Evolutionary conservation across 1,139 yeast genomes (phyloP), one percentile per base, ranked within the genome.

Genomic region (Nakaseomyces uthaithaninus): DNA sequence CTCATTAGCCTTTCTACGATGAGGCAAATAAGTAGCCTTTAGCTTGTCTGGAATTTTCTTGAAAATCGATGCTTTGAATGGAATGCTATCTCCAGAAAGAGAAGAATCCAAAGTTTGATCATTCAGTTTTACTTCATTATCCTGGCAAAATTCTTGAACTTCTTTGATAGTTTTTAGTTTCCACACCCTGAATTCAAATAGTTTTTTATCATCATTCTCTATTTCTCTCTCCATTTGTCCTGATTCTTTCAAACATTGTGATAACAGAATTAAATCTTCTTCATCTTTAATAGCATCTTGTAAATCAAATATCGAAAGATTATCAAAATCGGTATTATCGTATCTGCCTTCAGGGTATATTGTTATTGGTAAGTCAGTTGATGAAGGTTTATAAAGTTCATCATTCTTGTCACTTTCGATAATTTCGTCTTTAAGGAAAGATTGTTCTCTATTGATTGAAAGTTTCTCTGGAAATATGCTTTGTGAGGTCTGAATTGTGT

Each of bases 21-120:
- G 95, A 2, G 94, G 93, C 41, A 89, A 67, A 53, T 86, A 89
- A 44, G 75, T 82, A 9, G 75, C 67, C 57, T 89, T 89, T 40
- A 78, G 73, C 0, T 75, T 69, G 50, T 86, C 95, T 0, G 81
- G 74, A 30, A 86, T 78, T 58, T 82, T 83, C 40, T 65, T 65
- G 57, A 80, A 85, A 0, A 95, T 95, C 44, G 80, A 77, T 36
- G 89, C 77, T 53, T 77, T 74, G 55, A 84, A 82, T 1, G 86
- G 69, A 0, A 87, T 87, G 0, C 80, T 65, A 0, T 49, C 38
- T 35, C 74, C 75, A 39, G 67, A 71, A 36, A 75, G 65, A 12
- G 63, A 15, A 53, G 48, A 41, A 62, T 68, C 53, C 64, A 63
- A 51, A 12, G 45, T 33, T 20, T 38, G 43, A 15, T 54, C 59